Evolutionary conservation across 306 rosid genomes (phyloP).

Genomic region (Ormosia emarginata): DNA sequence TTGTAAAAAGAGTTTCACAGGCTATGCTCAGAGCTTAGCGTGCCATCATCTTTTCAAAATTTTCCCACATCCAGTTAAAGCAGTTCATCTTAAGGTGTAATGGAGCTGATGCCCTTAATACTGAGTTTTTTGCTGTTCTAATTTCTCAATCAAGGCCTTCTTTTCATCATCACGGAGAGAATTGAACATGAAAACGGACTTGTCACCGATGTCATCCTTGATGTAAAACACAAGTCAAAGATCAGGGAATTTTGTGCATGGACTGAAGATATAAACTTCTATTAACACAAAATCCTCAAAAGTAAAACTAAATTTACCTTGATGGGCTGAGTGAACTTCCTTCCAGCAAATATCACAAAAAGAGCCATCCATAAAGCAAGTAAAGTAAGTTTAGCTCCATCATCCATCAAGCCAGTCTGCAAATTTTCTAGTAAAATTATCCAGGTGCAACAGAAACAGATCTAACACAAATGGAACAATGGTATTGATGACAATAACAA

Average conservation of each 20-base stretch:
- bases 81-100: background rate
- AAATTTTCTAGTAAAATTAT: conserved; percentile 19
- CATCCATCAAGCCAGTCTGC: conserved; percentile 83
- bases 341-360: conserved; percentile 77
- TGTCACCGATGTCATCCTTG: conserved; percentile 93
- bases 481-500: background rate
- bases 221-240: conserved; percentile 15
- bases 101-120: background rate
- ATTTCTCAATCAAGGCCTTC: conserved; percentile 58
- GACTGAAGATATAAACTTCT: background rate
- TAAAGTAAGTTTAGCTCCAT: conserved; percentile 60
- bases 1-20: background rate
- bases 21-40: background rate
- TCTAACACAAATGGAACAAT: background rate
- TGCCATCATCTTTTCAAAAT: background rate
- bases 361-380: conserved; percentile 75
- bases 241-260: conserved; percentile 5
- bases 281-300: background rate
- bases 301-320: conserved; percentile 47
- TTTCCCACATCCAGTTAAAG: background rate
- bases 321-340: conserved; percentile 88
- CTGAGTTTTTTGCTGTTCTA: conserved; percentile 49
- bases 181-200: conserved; percentile 81
- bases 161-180: conserved; percentile 64
- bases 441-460: background rate